These are phyloP conservation scores for Scedosporium apiospermum DNA, from an alignment of 2,329 filamentous ascomycete species.

Conservation along the genomic window DNA sequence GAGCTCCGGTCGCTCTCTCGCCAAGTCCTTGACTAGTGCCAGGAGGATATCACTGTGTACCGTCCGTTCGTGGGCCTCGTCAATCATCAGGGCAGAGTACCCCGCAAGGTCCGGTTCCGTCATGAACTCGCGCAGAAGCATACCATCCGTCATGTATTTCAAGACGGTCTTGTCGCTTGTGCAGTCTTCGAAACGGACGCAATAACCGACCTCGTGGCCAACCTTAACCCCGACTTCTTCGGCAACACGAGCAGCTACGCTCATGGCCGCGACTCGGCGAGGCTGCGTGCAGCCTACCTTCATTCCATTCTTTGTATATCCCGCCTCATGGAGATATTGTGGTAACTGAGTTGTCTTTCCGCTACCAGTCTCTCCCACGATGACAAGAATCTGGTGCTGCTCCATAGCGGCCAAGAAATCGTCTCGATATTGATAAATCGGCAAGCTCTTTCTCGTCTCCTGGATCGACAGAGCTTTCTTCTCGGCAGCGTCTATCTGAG, in stretches of 20 bases:
- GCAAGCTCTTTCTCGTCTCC: slow-evolving; percentile 80
- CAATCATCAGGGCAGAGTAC: slow-evolving; percentile 89
- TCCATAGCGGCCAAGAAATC: slow-evolving; percentile 80
- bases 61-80: slow-evolving; percentile 93
- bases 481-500: slow-evolving; percentile 81
- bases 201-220: slow-evolving; percentile 88
- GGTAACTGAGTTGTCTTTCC: slow-evolving; percentile 95
- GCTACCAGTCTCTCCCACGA: slow-evolving; percentile 89
- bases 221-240: slow-evolving; percentile 88
- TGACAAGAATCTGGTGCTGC: slow-evolving; percentile 77
- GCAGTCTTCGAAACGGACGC: slow-evolving; percentile 88
- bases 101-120: slow-evolving; percentile 74
- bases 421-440: slow-evolving; percentile 81
- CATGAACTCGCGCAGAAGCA: slow-evolving; percentile 83
- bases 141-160: slow-evolving; percentile 97
- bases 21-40: slow-evolving; percentile 80
- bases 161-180: slow-evolving; percentile 85
- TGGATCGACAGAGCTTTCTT: slow-evolving; percentile 82
- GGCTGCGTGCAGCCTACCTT: slow-evolving; percentile 94
- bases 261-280: slow-evolving; percentile 92
- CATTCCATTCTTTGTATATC: slow-evolving; percentile 72
- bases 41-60: slow-evolving; percentile 85
- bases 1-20: slow-evolving; percentile 71
- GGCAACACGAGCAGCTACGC: slow-evolving; percentile 88
- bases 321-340: slow-evolving; percentile 86